Conservation (phyloP, 345 rosid species). For the Salix caprea region DNA sequence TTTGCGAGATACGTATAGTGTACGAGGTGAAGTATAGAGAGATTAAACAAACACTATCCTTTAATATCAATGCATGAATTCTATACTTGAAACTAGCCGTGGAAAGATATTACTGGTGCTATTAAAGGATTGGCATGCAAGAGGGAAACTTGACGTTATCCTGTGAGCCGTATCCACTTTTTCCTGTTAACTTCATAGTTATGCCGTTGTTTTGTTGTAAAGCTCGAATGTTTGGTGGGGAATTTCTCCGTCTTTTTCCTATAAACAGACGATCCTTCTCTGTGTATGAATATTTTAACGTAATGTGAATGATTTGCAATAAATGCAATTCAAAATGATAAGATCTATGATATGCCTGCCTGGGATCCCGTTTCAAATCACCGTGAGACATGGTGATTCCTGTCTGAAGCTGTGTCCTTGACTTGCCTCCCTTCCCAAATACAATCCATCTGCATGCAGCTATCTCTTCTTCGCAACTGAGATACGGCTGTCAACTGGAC, state of each 20-base stretch:
- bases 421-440: constrained; percentile 2
- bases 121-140: background rate
- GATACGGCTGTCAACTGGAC: background rate
- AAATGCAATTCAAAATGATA: background rate
- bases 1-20: no score
- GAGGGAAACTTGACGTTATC: constrained; percentile 15
- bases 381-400: constrained; percentile 17
- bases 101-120: background rate
- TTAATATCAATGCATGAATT: no score
- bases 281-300: constrained; percentile 36
- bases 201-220: constrained; percentile 36
- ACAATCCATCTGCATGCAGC: background rate
- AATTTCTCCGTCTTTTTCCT: constrained; percentile 28
- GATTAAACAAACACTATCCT: no score
- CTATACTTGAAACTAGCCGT: no score
- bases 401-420: constrained; percentile 23
- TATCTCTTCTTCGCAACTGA: background rate
- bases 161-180: constrained; percentile 23
- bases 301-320: constrained; percentile 9
- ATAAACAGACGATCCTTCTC: constrained; percentile 29
- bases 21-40: no score
- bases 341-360: background rate
- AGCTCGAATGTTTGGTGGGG: constrained; percentile 35
- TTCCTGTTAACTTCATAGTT: constrained; percentile 29
- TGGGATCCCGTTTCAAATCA: constrained; percentile 14